Base-by-base conservation (phyloP, 768 basidiomycete genomes). In the Pholiota conissans region DNA sequence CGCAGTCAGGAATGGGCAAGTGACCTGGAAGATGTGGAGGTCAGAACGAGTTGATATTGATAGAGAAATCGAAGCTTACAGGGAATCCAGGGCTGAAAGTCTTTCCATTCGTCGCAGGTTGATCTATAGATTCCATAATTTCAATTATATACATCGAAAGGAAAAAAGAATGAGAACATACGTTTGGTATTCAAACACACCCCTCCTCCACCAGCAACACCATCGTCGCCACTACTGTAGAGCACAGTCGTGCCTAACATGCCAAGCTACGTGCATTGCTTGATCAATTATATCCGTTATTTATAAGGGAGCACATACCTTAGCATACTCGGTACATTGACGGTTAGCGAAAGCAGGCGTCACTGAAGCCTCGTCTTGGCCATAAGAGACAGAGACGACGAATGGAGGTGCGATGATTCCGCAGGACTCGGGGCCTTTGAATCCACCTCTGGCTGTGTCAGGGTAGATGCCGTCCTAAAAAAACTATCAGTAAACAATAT, bases 151-250 rank as follows among this genome's bases (percentile, higher is more conserved):
- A 20, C 20, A 35, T 7, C 14, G 14, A 56, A 39, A n/a, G n/a
- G n/a, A 32, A 27, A 24, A 28, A 10, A 16, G 20, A 27, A n/a
- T 39, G 27, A 13, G 46, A 11, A 65, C 65, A 27, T 60, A 62
- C 84, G 81, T 47, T 78, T 66, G 48, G 83, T 79, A 20, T 80
- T 73, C n/a, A 76, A 64, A 55, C 77, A 76, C 2, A 69, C 49
- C 5, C 67, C 72, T 18, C 66, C 58, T 55, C 72, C 70, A 22
- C 73, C 74, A 30, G 70, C 73, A 30, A 85, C 85, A 32, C 86
- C 86, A 13, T 70, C 63, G 51, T 89, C 86, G 10, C 88, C 87
- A 32, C 83, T 83, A 34, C 79, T 75, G 69, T 85, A 85, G 28
- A 84, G 63, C 4, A 89, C 56, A 4, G 84, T 82, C 16, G 83